Percentiles rank a stretch among this genome's conserved stretches.
phyloP scores from a whole-genome alignment of 371 early-diverging fungal species.

The Funneliformis caledonium region DNA sequence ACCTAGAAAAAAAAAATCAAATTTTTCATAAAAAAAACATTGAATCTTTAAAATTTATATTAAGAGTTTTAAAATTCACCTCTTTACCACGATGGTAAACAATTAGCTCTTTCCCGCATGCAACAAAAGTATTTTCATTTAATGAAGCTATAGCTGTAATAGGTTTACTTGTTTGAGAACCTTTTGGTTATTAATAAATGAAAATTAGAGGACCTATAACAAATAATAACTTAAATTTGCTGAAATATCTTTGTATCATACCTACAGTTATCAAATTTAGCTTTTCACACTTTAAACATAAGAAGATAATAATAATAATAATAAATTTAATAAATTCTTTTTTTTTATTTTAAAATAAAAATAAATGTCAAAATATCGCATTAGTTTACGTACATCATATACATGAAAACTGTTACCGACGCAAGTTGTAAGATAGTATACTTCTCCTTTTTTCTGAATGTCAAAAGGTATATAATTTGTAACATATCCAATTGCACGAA shows the following conservation, averaged over 20 bases:
- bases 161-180: slow-evolving; percentile 68
- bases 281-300: slow-evolving; percentile 54
- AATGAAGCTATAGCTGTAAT: slow-evolving; percentile 78
- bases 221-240: neutral
- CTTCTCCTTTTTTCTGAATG: slow-evolving; percentile 79
- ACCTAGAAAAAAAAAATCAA: slow-evolving; percentile 40
- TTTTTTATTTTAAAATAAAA: too few species aligned
- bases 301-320: neutral
- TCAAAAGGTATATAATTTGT: slow-evolving; percentile 79
- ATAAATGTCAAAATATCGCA: neutral
- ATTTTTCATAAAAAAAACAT: neutral
- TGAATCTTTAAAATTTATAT: neutral
- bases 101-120: slow-evolving; percentile 66
- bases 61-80: slow-evolving; percentile 45
- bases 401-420: slow-evolving; percentile 88
- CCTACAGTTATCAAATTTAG: slow-evolving; percentile 64
- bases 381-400: slow-evolving; percentile 63
- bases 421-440: slow-evolving; percentile 80
- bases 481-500: slow-evolving; percentile 89
- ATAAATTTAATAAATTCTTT: neutral
- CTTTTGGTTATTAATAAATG: slow-evolving; percentile 52
- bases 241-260: slow-evolving; percentile 41
- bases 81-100: slow-evolving; percentile 79
- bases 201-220: neutral
- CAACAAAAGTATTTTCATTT: slow-evolving; percentile 76